Evolutionary conservation across 495 filamentous ascomycete species (phyloP).

Genomic region (Podospora sp.): DNA sequence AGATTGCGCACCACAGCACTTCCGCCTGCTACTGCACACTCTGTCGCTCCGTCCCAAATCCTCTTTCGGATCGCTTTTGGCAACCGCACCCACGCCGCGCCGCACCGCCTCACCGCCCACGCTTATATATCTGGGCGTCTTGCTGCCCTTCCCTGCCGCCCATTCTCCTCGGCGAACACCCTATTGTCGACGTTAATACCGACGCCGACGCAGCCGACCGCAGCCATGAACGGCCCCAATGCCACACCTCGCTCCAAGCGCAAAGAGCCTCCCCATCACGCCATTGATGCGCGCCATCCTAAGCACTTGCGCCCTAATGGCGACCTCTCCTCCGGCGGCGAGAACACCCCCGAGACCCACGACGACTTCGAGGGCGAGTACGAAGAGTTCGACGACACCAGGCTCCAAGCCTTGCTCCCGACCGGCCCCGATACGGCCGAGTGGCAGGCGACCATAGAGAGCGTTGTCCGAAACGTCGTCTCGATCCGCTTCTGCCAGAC

Average conservation of each 20-base stretch:
- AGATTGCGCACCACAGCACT: constrained; percentile 23
- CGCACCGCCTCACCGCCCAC: neutral
- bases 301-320: constrained; percentile 55
- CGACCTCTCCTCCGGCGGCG: constrained; percentile 45
- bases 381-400: constrained; percentile 41
- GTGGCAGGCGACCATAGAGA: constrained; percentile 96
- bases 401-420: constrained; percentile 41
- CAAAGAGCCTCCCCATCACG: constrained; percentile 46
- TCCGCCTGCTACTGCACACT: constrained; percentile 3
- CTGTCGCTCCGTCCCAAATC: neutral
- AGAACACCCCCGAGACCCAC: constrained; percentile 48
- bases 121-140: neutral
- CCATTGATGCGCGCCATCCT: constrained; percentile 45
- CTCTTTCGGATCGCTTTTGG: constrained; percentile 3
- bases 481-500: constrained; percentile 99
- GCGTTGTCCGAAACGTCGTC: constrained; percentile 88
- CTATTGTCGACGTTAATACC: neutral
- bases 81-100: neutral
- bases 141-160: neutral
- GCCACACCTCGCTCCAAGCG: constrained; percentile 50
- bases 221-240: constrained; percentile 45
- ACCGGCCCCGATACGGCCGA: constrained; percentile 82
- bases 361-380: constrained; percentile 44
- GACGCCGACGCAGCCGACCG: constrained; percentile 16
- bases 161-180: constrained; percentile 2